Evolutionary conservation across 371 early-diverging fungal species (phyloP), one percentile per base, ranked within the genome.

Genomic region (Apophysomyces variabilis): DNA sequence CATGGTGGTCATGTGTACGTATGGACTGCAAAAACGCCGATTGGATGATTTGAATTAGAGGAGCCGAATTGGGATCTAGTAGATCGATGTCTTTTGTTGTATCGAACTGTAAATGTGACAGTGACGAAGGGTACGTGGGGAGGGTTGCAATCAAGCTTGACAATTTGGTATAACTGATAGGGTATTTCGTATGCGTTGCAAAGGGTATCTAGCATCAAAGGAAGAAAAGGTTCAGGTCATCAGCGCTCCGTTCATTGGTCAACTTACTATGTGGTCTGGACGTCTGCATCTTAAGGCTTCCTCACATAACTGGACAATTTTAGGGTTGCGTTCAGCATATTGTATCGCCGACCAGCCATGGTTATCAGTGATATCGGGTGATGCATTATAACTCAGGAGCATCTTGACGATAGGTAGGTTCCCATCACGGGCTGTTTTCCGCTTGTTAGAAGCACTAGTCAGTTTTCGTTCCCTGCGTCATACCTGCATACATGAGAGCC

Each of bases 401-500:
- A 80, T 77, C 50, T 84, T 80, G 6, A 89, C 88, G 56, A 88
- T 87, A 32, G 82, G 71, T 18, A 81, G 68, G 68, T 90, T 91
- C 13, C 90, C 87, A 68, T 92, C 92, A 39, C 92, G 79, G 12
- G 90, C 90, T 89, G 58, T 39, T 38, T 39, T 16, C 7, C 16
- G 38, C 39, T 46, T 11, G 56, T 57, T 26, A 57, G 41, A 41
- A 21, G 7, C 26, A 39, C 21, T 18, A 38, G 50, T 36, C n/a
- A 37, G 5, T 67, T 45, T 58, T 57, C 47, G 47, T 60, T 14
- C 44, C 44, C 44, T 66, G 54, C 11, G 38, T 43, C 64, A 67
- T 86, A 89, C 90, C 89, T 56, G 92, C 92, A 80, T 90, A 92
- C 92, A 92, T 92, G n/a, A 92, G 66, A 3, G 91, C 87, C 3